A percentile compares a stretch with the other conserved stretches of the same genome.
These are phyloP conservation scores for Malus asiatica DNA, from an alignment of 306 rosid species.

Conservation along the genomic window DNA sequence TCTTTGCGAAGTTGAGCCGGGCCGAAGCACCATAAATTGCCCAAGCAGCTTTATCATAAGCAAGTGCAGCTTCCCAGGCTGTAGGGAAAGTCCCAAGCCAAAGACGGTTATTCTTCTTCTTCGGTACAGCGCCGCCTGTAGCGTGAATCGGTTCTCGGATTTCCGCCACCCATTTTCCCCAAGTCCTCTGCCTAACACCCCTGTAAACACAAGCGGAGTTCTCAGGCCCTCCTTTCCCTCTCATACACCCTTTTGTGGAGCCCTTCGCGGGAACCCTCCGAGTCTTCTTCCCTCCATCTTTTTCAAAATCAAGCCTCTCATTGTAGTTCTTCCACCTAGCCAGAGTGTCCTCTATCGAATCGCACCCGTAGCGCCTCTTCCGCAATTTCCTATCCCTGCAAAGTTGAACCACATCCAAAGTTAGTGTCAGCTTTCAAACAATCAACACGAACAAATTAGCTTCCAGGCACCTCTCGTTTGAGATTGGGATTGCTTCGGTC, in stretches of 20 bases:
- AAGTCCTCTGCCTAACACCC: constrained; percentile 88
- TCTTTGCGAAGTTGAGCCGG: constrained; percentile 54
- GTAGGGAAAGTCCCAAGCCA: constrained; percentile 94
- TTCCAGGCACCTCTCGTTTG: neutral
- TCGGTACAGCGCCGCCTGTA: neutral
- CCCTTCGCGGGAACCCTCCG: constrained; percentile 55
- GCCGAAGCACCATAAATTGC: constrained; percentile 74
- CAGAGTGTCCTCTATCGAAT: constrained; percentile 43
- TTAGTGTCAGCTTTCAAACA: too few relatives aligned
- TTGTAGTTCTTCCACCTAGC: constrained; percentile 61
- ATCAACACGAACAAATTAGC: neutral
- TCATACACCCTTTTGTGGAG: constrained; percentile 81
- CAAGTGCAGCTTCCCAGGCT: constrained; percentile 71
- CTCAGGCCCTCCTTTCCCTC: constrained; percentile 94
- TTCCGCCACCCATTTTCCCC: constrained; percentile 97
- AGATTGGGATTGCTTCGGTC: neutral
- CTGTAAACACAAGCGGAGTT: constrained; percentile 59
- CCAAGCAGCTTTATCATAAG: constrained; percentile 84
- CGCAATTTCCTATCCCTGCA: constrained; percentile 39
- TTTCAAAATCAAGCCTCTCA: constrained; percentile 18
- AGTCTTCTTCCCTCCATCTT: constrained; percentile 28
- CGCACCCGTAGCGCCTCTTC: constrained; percentile 46
- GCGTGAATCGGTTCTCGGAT: constrained; percentile 56
- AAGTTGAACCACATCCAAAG: neutral
- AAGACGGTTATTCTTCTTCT: constrained; percentile 44